Evolutionary conservation across 257 asterid genomes (phyloP).

Genomic region (Anisodus tanguticus): DNA sequence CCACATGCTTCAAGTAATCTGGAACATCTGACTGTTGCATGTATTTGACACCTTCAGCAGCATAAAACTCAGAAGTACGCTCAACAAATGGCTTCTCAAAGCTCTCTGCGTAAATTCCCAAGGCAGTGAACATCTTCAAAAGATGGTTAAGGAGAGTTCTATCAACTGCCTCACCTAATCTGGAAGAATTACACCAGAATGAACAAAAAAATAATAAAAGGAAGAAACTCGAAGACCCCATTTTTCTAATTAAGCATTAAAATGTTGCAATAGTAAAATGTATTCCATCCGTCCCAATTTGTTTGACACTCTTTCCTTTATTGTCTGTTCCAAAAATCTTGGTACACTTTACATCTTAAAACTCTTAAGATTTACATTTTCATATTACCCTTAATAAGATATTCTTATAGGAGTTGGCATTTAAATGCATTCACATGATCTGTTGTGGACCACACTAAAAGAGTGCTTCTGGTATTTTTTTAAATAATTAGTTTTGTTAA

Average conservation of each 20-base stretch:
- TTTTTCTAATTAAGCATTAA: constrained; percentile 15
- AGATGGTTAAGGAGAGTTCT: constrained; percentile 97
- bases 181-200: constrained; percentile 40
- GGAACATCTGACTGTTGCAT: constrained; percentile 98
- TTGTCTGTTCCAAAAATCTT: not conserved
- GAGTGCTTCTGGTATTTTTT: not conserved
- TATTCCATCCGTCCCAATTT: constrained; percentile 1
- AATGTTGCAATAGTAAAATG: constrained; percentile 1
- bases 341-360: not conserved
- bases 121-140: constrained; percentile 95
- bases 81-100: constrained; percentile 97
- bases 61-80: constrained; percentile 91
- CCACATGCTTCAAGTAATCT: constrained; percentile 88
- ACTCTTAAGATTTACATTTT: constrained; percentile 1
- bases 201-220: constrained; percentile 13
- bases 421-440: not conserved
- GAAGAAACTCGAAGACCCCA: constrained; percentile 8
- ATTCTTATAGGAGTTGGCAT: not conserved
- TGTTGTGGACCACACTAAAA: not conserved
- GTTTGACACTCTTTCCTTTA: not conserved
- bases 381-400: not conserved
- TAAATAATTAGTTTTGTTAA: not conserved
- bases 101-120: constrained; percentile 93
- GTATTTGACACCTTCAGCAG: constrained; percentile 91
- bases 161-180: constrained; percentile 94